Conservation (phyloP, 345 rosid species). For the Lepidium aucheri region DNA sequence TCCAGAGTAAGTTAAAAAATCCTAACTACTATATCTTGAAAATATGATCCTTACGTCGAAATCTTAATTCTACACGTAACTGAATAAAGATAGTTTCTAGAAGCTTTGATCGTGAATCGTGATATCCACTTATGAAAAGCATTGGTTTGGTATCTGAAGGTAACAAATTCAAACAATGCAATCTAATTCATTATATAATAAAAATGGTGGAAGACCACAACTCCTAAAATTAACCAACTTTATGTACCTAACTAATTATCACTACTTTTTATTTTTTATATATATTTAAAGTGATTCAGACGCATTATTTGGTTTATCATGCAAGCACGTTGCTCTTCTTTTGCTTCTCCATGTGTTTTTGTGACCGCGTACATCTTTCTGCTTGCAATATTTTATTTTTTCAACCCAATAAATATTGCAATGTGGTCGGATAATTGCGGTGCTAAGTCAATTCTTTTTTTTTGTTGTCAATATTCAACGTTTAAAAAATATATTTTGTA, state of each 20-base stretch:
- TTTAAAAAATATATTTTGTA: background rate
- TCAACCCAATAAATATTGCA: background rate
- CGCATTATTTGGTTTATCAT: conserved; percentile 25
- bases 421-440: background rate
- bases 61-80: too few species aligned
- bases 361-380: conserved; percentile 24
- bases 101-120: conserved; percentile 10
- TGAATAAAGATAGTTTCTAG: conserved; percentile 18
- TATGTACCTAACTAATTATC: conserved; percentile 10
- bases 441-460: background rate
- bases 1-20: conserved; percentile 40
- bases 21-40: conserved; percentile 19
- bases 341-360: conserved; percentile 18
- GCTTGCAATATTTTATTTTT: background rate
- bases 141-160: background rate
- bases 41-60: background rate
- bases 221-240: background rate
- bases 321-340: conserved; percentile 13
- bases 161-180: conserved; percentile 4
- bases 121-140: conserved; percentile 21
- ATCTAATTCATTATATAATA: background rate
- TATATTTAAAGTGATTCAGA: conserved; percentile 3
- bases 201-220: conserved; percentile 23
- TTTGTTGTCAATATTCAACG: background rate
- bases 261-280: too few species aligned